Percentiles rank a stretch among this genome's conserved stretches.
phyloP scores from a whole-genome alignment of 495 filamentous ascomycete species.

The Neurospora hispaniola region DNA sequence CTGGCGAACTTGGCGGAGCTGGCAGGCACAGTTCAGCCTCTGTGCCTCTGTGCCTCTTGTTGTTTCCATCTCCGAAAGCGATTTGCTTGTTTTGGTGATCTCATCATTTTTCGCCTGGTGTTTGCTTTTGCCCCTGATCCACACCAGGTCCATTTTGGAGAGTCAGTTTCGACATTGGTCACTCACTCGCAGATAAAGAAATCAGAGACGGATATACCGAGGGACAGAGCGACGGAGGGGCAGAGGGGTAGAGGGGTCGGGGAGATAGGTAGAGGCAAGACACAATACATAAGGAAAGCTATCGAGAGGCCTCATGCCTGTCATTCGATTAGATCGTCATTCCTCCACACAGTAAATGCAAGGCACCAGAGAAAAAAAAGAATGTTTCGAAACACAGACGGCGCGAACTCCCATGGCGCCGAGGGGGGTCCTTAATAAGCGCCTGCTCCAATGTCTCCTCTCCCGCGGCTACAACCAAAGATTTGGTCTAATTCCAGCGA shows the following conservation, averaged over 20 bases:
- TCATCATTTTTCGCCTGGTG: background rate
- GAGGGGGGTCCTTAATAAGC: background rate
- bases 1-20: background rate
- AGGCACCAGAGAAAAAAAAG: background rate
- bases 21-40: background rate
- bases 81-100: background rate
- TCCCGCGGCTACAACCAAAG: background rate
- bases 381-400: background rate
- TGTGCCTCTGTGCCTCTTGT: background rate
- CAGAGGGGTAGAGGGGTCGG: background rate
- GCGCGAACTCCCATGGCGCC: background rate
- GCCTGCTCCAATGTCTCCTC: background rate
- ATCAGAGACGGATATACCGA: background rate
- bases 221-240: background rate
- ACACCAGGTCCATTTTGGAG: background rate
- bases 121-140: background rate
- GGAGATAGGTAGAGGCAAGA: background rate
- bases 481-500: background rate
- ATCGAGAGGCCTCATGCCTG: background rate
- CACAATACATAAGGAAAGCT: background rate
- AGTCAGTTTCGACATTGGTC: background rate
- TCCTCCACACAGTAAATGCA: background rate
- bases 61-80: background rate
- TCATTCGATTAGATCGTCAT: background rate
- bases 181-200: background rate